Conservation (phyloP, 1,284 basidiomycete genomes). For the Nidula niveotomentosa region DNA sequence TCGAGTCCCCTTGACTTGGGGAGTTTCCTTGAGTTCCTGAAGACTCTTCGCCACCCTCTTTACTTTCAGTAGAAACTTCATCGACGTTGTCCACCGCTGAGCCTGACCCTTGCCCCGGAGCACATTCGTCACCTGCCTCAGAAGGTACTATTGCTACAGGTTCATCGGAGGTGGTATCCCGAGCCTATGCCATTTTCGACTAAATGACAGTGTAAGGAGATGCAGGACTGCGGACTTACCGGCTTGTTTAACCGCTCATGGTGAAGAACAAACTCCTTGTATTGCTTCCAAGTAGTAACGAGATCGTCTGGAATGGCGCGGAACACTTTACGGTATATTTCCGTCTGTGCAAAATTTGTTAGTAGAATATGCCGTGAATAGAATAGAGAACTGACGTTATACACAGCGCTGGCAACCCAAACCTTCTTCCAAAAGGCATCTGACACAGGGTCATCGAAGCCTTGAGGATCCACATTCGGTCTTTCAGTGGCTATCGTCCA, state of each 20-base stretch:
- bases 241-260: constrained; percentile 76
- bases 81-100: constrained; percentile 7
- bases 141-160: constrained; percentile 57
- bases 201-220: background rate
- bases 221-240: constrained; percentile 34
- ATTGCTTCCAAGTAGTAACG: constrained; percentile 93
- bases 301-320: constrained; percentile 89
- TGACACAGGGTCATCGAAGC: constrained; percentile 85
- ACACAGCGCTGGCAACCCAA: constrained; percentile 83
- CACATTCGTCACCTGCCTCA: constrained; percentile 50
- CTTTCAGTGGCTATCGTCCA: constrained; percentile 67
- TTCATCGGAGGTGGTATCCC: constrained; percentile 41
- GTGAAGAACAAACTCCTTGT: constrained; percentile 81
- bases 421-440: constrained; percentile 87
- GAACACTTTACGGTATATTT: constrained; percentile 93
- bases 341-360: constrained; percentile 56
- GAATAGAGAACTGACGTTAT: constrained; percentile 65
- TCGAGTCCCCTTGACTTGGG: constrained; percentile 34
- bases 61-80: constrained; percentile 10
- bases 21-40: constrained; percentile 11
- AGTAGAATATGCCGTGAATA: background rate
- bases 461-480: constrained; percentile 73
- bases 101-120: constrained; percentile 24
- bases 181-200: constrained; percentile 33
- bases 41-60: constrained; percentile 18